phyloP scores from a whole-genome alignment of 371 early-diverging fungal species.

The Actinomucor elegans region DNA sequence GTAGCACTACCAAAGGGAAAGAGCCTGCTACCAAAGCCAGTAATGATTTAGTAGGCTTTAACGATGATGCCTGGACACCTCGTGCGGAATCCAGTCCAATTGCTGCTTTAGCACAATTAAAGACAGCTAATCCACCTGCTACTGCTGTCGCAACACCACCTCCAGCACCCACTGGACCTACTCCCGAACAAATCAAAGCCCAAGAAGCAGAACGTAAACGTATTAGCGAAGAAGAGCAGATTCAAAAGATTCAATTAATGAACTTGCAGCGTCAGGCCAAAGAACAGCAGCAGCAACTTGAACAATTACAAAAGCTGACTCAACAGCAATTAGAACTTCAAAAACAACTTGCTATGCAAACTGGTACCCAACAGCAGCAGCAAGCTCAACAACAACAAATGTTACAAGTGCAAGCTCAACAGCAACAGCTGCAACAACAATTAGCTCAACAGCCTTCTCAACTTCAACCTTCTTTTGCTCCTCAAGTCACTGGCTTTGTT shows the following conservation, averaged over 20 bases:
- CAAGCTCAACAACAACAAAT: slow-evolving; percentile 34
- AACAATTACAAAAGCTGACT: slow-evolving; percentile 29
- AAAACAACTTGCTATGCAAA: slow-evolving; percentile 27
- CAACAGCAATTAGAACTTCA: slow-evolving; percentile 25
- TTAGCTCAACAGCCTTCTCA: slow-evolving; percentile 16
- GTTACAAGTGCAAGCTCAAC: slow-evolving; percentile 26
- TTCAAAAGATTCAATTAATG: slow-evolving; percentile 24
- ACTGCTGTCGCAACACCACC: not conserved
- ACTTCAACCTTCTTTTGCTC: slow-evolving; percentile 12
- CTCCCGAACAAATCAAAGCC: slow-evolving; percentile 19
- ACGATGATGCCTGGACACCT: slow-evolving; percentile 56
- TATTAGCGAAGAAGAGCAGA: slow-evolving; percentile 19
- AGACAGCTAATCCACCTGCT: slow-evolving; percentile 11
- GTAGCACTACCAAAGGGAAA: slow-evolving; percentile 9
- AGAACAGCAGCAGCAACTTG: slow-evolving; percentile 31
- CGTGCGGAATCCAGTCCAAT: slow-evolving; percentile 16
- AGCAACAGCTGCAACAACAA: slow-evolving; percentile 31
- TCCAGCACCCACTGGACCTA: slow-evolving; percentile 16
- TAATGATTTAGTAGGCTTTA: slow-evolving; percentile 44
- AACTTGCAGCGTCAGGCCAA: slow-evolving; percentile 28
- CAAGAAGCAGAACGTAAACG: slow-evolving; percentile 17
- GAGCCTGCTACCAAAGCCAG: slow-evolving; percentile 18
- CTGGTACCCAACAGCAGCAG: slow-evolving; percentile 42
- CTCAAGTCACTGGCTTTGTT: not conserved
- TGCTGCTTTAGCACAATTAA: slow-evolving; percentile 4